These are phyloP conservation scores for Penicillium daleae DNA, from an alignment of 495 filamentous ascomycete species.

Conservation along the genomic window DNA sequence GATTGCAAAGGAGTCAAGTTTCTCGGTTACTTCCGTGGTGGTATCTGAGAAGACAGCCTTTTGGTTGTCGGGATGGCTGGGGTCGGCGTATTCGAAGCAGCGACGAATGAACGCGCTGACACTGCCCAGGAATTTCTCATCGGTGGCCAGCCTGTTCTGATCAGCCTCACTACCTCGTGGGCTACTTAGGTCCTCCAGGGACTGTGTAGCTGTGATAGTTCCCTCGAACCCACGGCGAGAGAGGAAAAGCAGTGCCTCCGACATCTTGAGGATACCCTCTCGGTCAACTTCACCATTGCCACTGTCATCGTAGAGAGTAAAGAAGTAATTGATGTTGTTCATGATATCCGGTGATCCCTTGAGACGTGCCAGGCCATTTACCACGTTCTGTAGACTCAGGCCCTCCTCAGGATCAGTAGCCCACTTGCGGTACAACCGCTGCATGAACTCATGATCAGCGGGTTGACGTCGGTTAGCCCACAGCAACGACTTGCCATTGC, in stretches of 20 bases:
- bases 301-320: conserved; percentile 93
- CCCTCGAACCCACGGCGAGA: conserved; percentile 85
- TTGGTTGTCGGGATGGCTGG: conserved; percentile 72
- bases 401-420: conserved; percentile 74
- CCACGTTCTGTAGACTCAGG: conserved; percentile 85
- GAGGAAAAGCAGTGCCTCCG: conserved; percentile 90
- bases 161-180: conserved; percentile 31
- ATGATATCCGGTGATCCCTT: conserved; percentile 95
- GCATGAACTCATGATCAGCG: conserved; percentile 94
- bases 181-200: conserved; percentile 39
- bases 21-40: conserved; percentile 41
- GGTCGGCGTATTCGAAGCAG: conserved; percentile 98
- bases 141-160: conserved; percentile 50
- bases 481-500: conserved; percentile 54
- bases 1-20: conserved; percentile 70
- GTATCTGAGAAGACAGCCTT: conserved; percentile 30
- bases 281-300: conserved; percentile 92
- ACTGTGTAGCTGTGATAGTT: conserved; percentile 57
- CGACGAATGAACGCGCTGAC: conserved; percentile 93
- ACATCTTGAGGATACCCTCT: conserved; percentile 93
- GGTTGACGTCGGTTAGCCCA: conserved; percentile 82
- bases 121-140: conserved; percentile 85
- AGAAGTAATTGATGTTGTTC: conserved; percentile 96
- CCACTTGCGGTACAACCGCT: conserved; percentile 86
- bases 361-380: conserved; percentile 84